Evolutionary conservation across 805 yeast genomes (phyloP).

Genomic region (Ogataea ganodermae): DNA sequence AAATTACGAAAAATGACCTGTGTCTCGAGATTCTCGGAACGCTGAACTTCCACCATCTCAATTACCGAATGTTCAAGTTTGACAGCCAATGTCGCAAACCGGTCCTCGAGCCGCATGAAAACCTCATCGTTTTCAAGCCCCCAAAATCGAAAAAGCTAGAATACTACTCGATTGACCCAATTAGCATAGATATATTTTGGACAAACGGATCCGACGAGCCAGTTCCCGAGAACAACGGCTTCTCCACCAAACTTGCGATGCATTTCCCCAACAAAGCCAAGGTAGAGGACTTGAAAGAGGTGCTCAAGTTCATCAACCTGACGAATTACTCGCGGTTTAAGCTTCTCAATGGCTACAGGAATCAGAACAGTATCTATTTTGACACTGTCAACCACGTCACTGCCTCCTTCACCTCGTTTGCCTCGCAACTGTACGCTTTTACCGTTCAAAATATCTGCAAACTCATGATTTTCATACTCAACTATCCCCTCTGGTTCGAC

Average conservation of each 20-base stretch:
- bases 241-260: constrained; percentile 31
- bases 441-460: constrained; percentile 15
- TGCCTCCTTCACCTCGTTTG: constrained; percentile 4
- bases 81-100: constrained; percentile 20
- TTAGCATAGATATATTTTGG: constrained; percentile 57
- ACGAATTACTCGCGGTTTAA: constrained; percentile 31
- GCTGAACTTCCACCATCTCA: constrained; percentile 24
- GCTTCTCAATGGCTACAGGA: constrained; percentile 15
- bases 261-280: constrained; percentile 23
- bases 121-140: constrained; percentile 59
- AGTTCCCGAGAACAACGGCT: constrained; percentile 20
- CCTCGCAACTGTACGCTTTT: constrained; percentile 10
- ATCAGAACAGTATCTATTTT: constrained; percentile 1
- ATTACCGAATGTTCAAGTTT: constrained; percentile 20
- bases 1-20: constrained; percentile 22
- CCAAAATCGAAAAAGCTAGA: constrained; percentile 75
- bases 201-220: constrained; percentile 21
- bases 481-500: constrained; percentile 15
- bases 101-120: constrained; percentile 20
- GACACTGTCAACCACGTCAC: neutral
- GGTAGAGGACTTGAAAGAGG: constrained; percentile 27
- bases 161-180: constrained; percentile 74
- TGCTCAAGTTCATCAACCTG: constrained; percentile 33
- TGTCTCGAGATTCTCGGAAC: constrained; percentile 31
- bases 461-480: constrained; percentile 14